Conservation (phyloP, 441 rosid genomes). For the Adansonia rubrostipa region DNA sequence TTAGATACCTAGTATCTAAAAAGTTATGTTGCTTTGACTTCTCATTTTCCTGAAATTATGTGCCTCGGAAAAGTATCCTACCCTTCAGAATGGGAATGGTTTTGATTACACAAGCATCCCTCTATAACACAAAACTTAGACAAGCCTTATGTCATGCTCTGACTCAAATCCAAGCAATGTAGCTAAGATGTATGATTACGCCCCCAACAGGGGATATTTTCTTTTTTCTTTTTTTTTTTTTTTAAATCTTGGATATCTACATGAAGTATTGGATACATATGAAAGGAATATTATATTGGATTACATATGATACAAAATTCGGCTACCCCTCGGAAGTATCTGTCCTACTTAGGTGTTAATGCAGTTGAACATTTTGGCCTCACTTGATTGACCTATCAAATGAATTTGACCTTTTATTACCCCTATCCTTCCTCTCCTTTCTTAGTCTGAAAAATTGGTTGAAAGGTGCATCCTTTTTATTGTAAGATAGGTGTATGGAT, state of each 20-base stretch:
- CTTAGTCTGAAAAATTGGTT: constrained; percentile 1
- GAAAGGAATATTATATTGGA: constrained; percentile 1
- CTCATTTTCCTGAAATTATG: neutral
- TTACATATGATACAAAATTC: constrained; percentile 11
- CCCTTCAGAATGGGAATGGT: neutral
- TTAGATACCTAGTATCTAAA: neutral
- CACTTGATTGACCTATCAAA: constrained; percentile 8
- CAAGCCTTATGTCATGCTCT: neutral
- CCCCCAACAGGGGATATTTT: neutral
- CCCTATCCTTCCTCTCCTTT: neutral
- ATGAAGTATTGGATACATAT: constrained; percentile 18
- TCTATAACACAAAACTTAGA: neutral
- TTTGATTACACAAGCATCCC: neutral
- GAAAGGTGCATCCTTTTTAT: constrained; percentile 5
- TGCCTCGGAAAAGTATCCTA: neutral
- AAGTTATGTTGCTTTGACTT: neutral
- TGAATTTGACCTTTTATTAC: constrained; percentile 10
- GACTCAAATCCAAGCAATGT: neutral
- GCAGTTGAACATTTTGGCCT: constrained; percentile 14
- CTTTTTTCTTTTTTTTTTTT: neutral
- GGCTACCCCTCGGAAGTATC: neutral
- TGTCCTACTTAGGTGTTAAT: neutral
- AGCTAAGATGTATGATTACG: neutral
- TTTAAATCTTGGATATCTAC: constrained; percentile 3
- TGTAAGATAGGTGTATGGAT: neutral